Base-by-base conservation (phyloP, 768 basidiomycete species). In the Phlebiopsis flavidoalba region DNA sequence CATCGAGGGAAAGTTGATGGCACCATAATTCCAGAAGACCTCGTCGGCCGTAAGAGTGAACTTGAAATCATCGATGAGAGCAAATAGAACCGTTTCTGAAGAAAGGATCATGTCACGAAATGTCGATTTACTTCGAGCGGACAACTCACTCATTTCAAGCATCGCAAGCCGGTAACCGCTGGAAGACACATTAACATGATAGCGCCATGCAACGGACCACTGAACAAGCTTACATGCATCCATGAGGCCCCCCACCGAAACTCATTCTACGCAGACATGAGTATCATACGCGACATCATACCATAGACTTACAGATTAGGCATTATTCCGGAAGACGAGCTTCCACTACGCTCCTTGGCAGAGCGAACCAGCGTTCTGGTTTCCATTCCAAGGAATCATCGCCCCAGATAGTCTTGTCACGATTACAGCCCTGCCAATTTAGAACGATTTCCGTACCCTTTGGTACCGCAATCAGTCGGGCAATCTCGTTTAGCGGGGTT, bases 311-410 rank as follows among this genome's bases (percentile, higher is more conserved):
- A 60, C 63, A 63, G 43, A 17, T 58, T 24, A 15, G 21, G 1
- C 26, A 54, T 52, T 5, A 57, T 40, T 1, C 51, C 53, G 10
- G 53, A 59, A 61, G 19, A 21, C 31, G 53, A 22, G 57, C 59
- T 7, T 48, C 47, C 12, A 17, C 33, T 3, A 59, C 53, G n/a
- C n/a, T 12, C 15, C 8, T 1, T 6, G 57, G 33, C 31, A 56
- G 50, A 4, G 63, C 60, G 4, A 77, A 57, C 80, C 80, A 82
- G 2, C 80, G 73, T 24, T 74, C 71, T 1, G 79, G 80, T 14
- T 71, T 70, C 62, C 80, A 81, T 40, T 73, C 69, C 19, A 66
- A 70, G 3, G 78, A 76, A 45, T 78, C 74, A 1, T 70, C 58
- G 2, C 83, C 82, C 40, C 40, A 43, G 3, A 43, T 43, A 0